Conservation (phyloP, 805 yeast genomes). For the Wickerhamomyces kurtzmanii region DNA sequence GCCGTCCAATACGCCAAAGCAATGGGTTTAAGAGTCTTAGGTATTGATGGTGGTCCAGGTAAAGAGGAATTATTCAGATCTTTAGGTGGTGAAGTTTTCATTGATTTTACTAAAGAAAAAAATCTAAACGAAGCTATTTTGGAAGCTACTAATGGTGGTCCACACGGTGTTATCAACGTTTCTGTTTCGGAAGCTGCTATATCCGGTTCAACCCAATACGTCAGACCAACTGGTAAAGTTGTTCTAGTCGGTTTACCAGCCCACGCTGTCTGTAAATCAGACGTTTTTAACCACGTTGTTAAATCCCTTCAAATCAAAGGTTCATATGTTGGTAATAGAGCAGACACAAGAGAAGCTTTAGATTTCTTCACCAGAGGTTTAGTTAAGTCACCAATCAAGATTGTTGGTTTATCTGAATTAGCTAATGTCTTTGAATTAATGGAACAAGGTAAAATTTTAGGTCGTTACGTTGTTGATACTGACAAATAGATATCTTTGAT, state of each 20-base stretch:
- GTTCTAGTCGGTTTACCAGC: slow-evolving; percentile 75
- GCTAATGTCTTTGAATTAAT: slow-evolving; percentile 63
- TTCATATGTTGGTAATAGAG: slow-evolving; percentile 84
- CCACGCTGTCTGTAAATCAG: slow-evolving; percentile 59
- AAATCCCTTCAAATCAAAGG: slow-evolving; percentile 67
- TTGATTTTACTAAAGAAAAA: slow-evolving; percentile 47
- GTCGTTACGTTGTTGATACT: slow-evolving; percentile 84
- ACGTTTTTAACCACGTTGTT: slow-evolving; percentile 66
- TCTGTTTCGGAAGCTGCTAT: slow-evolving; percentile 67
- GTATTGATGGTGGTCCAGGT: slow-evolving; percentile 61
- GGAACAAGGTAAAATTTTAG: slow-evolving; percentile 79
- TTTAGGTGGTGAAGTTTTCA: slow-evolving; percentile 58
- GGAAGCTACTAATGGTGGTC: slow-evolving; percentile 59
- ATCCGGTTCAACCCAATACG: slow-evolving; percentile 47
- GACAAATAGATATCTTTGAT: slow-evolving; percentile 28
- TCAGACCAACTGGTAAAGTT: slow-evolving; percentile 60
- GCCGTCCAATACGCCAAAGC: slow-evolving; percentile 71
- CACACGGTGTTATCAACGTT: slow-evolving; percentile 69
- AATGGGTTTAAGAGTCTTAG: slow-evolving; percentile 66
- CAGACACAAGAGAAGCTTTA: slow-evolving; percentile 74
- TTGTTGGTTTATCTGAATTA: slow-evolving; percentile 68
- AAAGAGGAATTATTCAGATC: slow-evolving; percentile 43
- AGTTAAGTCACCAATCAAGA: slow-evolving; percentile 62
- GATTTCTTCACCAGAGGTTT: slow-evolving; percentile 67
- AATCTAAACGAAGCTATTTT: slow-evolving; percentile 46